A percentile compares a stretch with the other conserved stretches of the same genome.
These are phyloP conservation scores for Cenchrus purpureus DNA, from an alignment of 176 grass and related monocot species.

Conservation along the genomic window DNA sequence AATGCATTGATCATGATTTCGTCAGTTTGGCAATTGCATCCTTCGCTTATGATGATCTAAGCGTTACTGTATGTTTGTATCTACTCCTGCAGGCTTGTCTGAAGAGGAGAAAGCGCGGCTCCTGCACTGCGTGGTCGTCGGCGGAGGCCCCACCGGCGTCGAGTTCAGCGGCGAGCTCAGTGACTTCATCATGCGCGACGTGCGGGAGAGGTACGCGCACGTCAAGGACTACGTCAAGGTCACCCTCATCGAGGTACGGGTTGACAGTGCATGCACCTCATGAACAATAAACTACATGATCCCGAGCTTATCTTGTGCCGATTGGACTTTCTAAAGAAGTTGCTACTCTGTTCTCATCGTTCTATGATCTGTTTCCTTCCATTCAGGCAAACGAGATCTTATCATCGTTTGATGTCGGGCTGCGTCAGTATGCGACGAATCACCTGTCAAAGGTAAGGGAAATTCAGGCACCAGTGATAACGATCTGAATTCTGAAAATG, in stretches of 20 bases:
- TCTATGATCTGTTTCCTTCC: background rate
- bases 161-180: slow-evolving; percentile 98
- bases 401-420: slow-evolving; percentile 76
- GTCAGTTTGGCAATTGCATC: background rate
- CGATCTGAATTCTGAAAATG: background rate
- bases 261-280: background rate
- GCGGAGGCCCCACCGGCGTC: slow-evolving; percentile 89
- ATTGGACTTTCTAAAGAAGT: background rate
- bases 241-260: slow-evolving; percentile 87
- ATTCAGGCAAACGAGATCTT: slow-evolving; percentile 83
- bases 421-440: slow-evolving; percentile 80
- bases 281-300: background rate
- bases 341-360: background rate
- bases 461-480: background rate
- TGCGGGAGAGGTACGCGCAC: slow-evolving; percentile 72
- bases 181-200: slow-evolving; percentile 88
- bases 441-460: slow-evolving; percentile 75
- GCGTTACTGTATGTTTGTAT: background rate
- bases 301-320: background rate
- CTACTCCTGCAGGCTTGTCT: slow-evolving; percentile 51
- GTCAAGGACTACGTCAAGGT: slow-evolving; percentile 92
- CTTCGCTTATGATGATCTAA: background rate
- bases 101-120: slow-evolving; percentile 71
- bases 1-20: background rate
- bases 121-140: slow-evolving; percentile 88